These are phyloP conservation scores for Aspergillus neoniger DNA, from an alignment of 2,329 filamentous ascomycete genomes.

Conservation along the genomic window DNA sequence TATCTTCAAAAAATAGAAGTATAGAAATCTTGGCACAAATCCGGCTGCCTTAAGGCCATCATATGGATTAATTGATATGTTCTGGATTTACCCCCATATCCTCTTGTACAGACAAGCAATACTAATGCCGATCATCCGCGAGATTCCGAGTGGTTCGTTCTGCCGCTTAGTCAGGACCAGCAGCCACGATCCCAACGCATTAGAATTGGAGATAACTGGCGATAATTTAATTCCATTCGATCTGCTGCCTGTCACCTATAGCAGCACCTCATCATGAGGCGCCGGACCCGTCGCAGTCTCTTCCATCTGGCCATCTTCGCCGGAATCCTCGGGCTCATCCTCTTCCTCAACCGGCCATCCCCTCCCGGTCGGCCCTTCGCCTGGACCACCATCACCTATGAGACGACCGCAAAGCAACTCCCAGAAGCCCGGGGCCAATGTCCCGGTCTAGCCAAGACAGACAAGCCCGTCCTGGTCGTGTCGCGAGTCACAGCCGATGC, in stretches of 20 bases:
- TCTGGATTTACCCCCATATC: too few species aligned
- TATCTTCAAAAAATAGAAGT: too few species aligned
- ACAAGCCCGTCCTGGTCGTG: constrained; percentile 51
- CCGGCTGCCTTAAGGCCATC: too few species aligned
- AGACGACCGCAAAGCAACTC: constrained; percentile 37
- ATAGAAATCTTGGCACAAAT: neutral
- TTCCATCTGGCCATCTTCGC: constrained; percentile 41
- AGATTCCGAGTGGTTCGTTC: neutral
- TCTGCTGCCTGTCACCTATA: too few species aligned
- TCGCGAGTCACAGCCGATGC: constrained; percentile 46
- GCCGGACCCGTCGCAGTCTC: constrained; percentile 31
- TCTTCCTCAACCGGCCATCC: constrained; percentile 40
- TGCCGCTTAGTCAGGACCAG: neutral
- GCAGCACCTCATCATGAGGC: constrained; percentile 12
- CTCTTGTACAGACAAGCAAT: too few species aligned
- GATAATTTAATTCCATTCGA: neutral
- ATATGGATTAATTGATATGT: too few species aligned
- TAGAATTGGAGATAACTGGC: neutral
- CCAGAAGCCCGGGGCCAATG: constrained; percentile 45
- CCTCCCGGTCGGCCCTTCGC: constrained; percentile 38
- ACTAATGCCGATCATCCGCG: neutral
- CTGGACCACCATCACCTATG: constrained; percentile 50
- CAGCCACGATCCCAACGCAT: neutral
- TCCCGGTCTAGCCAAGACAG: constrained; percentile 39
- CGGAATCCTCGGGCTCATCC: constrained; percentile 36